Base-by-base conservation (phyloP, 495 filamentous ascomycete genomes). In the Podospora pseudopauciseta region DNA sequence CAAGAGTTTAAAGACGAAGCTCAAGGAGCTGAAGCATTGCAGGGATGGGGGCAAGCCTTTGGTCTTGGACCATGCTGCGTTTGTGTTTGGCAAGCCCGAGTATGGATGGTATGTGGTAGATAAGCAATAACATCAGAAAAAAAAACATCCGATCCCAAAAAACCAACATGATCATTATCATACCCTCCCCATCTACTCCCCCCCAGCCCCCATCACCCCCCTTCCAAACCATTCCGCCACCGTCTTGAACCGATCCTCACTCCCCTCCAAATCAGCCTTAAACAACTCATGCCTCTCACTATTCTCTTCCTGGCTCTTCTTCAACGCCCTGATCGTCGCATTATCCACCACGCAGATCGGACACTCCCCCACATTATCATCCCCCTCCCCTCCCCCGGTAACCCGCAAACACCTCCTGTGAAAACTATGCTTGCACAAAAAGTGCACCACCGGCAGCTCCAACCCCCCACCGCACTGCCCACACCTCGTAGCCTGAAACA, bases 341-440 rank as follows among this genome's bases (percentile, higher is more conserved):
- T 97, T 97, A 30, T 90, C 86, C 57, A 86, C 83, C 30, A 90
- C 89, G 72, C 96, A 98, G 16, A 89, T 81, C 18, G 94, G 91
- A 77, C 95, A 99, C 78, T 96, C 93, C 28, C 88, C 86, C 20
- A 89, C 81, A 58, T 73, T 65, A 62, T 68, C 70, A 19, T 71
- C 63, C 63, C 66, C 59, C 32, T 68, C 64, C 32, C 64, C 72
- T 64, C 55, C 28, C 68, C 74, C 67, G 63, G 59, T 61, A 20
- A 75, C 73, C 65, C 79, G 87, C 63, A 96, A 82, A 79, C 92
- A 97, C 30, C 91, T 84, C 78, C 96, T 90, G 76, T 99, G 95
- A 83, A 96, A 99, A 58, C 89, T 92, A 76, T 99, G 95, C 76
- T 93, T 95, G 84, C 95, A 99, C 71, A 98, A 79, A 77, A 98